Conservation (phyloP, 2,329 filamentous ascomycete species). For the Mycosphaerella sp. region DNA sequence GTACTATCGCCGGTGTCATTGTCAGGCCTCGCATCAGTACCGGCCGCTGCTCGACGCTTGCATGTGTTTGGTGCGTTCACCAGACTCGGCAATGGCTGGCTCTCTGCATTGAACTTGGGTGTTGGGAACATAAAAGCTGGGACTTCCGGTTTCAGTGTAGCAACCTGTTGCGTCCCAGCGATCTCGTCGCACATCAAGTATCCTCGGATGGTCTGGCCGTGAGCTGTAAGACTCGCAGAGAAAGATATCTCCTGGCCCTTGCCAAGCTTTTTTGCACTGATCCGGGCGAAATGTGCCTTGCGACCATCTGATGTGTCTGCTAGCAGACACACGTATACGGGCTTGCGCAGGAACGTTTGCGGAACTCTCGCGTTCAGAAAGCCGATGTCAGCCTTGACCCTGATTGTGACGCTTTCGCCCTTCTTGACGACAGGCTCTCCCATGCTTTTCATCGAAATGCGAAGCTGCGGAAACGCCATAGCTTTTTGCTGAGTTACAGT, state of each 20-base stretch:
- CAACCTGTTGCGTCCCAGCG: conserved; percentile 52
- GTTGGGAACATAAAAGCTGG: conserved; percentile 41
- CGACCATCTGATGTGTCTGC: conserved; percentile 64
- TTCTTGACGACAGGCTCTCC: conserved; percentile 38
- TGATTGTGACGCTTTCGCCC: conserved; percentile 49
- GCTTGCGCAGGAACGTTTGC: conserved; percentile 57
- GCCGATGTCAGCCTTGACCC: conserved; percentile 60
- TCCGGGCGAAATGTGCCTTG: conserved; percentile 62
- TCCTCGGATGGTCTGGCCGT: conserved; percentile 57
- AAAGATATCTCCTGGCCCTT: conserved; percentile 56
- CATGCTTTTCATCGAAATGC: conserved; percentile 49
- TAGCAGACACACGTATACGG: conserved; percentile 66
- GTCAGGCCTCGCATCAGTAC: not conserved
- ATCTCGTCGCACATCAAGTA: conserved; percentile 81
- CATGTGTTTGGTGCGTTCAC: conserved; percentile 25
- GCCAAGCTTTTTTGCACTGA: conserved; percentile 59
- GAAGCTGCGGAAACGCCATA: conserved; percentile 64
- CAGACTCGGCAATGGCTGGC: not conserved
- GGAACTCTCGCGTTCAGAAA: conserved; percentile 62
- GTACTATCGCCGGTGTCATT: conserved; percentile 47
- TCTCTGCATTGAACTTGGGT: conserved; percentile 21
- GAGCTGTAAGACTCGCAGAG: conserved; percentile 49
- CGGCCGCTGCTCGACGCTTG: conserved; percentile 22
- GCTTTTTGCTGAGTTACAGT: conserved; percentile 60
- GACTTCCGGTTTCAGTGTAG: conserved; percentile 48